Percentiles rank a stretch among this genome's conserved stretches.
These are phyloP conservation scores for Pelargonium cotyledonis DNA, from an alignment of 441 rosid genomes.

Conservation along the genomic window DNA sequence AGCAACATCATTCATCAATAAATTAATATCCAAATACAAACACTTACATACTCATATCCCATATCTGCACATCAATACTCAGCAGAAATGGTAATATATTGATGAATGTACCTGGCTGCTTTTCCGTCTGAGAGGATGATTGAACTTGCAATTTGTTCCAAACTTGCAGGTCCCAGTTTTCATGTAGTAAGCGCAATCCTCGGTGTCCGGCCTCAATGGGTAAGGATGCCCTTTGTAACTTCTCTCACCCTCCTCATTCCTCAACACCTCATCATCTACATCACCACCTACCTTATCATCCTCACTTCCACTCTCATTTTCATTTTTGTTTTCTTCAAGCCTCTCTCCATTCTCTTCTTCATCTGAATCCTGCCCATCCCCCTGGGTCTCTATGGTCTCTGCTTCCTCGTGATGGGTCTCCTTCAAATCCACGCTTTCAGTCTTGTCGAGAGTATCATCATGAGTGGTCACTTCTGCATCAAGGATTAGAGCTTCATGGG, in stretches of 20 bases:
- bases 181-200: conserved; percentile 74
- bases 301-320: conserved; percentile 18
- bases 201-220: conserved; percentile 73
- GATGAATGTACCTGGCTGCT: conserved; percentile 38
- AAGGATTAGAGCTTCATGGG: not conserved
- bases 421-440: conserved; percentile 1
- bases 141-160: conserved; percentile 77
- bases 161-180: conserved; percentile 70
- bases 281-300: conserved; percentile 20
- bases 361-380: conserved; percentile 8
- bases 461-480: not conserved
- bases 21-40: not conserved
- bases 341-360: conserved; percentile 3
- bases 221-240: conserved; percentile 26
- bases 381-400: conserved; percentile 14
- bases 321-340: conserved; percentile 14
- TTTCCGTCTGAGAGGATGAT: conserved; percentile 61
- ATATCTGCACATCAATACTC: no score
- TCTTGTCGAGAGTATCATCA: not conserved
- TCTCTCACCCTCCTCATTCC: conserved; percentile 15
- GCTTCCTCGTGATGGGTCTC: conserved; percentile 16
- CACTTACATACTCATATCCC: not conserved
- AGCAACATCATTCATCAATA: not conserved
- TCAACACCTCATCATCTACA: conserved; percentile 19
- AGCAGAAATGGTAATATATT: not conserved